Conservation (phyloP, 2,329 filamentous ascomycete species). For the Verticillium klebahnii region DNA sequence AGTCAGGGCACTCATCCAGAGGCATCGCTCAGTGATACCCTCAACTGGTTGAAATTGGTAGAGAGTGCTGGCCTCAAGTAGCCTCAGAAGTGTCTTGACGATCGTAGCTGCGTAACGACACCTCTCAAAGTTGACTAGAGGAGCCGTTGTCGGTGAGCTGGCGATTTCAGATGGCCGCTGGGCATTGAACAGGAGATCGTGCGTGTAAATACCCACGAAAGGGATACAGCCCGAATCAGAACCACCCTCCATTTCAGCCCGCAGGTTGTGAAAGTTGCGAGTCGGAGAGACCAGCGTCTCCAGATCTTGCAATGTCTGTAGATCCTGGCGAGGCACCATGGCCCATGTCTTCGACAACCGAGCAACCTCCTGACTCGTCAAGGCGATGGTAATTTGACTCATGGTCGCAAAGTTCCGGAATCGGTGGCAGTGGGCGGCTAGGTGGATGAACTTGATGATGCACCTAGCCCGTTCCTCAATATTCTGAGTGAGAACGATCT, state of each 20-base stretch:
- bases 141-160: slow-evolving; percentile 59
- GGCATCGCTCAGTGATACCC: slow-evolving; percentile 71
- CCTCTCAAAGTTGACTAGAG: slow-evolving; percentile 78
- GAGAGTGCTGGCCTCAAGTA: slow-evolving; percentile 73
- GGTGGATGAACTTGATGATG: slow-evolving; percentile 78
- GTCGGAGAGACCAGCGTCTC: slow-evolving; percentile 71
- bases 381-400: slow-evolving; percentile 73
- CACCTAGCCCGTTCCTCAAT: slow-evolving; percentile 69
- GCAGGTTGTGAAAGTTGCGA: slow-evolving; percentile 71
- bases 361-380: slow-evolving; percentile 68
- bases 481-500: slow-evolving; percentile 69
- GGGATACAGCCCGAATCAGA: slow-evolving; percentile 72
- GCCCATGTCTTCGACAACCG: slow-evolving; percentile 68
- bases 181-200: slow-evolving; percentile 77
- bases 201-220: slow-evolving; percentile 79
- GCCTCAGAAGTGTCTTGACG: slow-evolving; percentile 71
- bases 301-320: slow-evolving; percentile 61
- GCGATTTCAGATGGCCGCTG: slow-evolving; percentile 73
- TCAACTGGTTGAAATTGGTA: slow-evolving; percentile 73
- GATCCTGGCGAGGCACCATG: slow-evolving; percentile 60
- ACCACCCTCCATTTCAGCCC: slow-evolving; percentile 72
- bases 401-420: slow-evolving; percentile 82
- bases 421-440: slow-evolving; percentile 68
- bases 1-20: slow-evolving; percentile 77
- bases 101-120: slow-evolving; percentile 72